Evolutionary conservation across 345 rosid genomes (phyloP).

Genomic region (Kernera saxatilis): DNA sequence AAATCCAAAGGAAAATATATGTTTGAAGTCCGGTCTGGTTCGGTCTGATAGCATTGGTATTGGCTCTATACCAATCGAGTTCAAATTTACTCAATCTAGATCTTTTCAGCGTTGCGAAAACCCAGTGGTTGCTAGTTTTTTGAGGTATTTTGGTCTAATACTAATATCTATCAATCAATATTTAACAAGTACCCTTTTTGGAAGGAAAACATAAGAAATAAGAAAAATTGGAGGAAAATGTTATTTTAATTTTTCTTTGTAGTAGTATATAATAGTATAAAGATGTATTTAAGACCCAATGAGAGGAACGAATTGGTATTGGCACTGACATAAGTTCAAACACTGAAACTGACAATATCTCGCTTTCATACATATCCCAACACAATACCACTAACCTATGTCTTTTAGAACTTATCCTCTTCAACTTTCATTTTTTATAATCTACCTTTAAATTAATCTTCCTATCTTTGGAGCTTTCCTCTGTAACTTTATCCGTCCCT

Average conservation of each 20-base stretch:
- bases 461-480: slow-evolving; percentile 17
- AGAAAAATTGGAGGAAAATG: background rate
- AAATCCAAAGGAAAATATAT: too few species aligned
- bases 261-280: background rate
- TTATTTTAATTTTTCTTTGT: background rate
- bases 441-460: background rate
- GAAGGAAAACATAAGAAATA: background rate
- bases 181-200: too few species aligned
- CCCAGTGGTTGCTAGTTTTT: background rate
- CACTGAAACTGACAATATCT: slow-evolving; percentile 25
- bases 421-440: background rate
- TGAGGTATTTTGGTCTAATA: background rate
- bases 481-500: slow-evolving; percentile 9
- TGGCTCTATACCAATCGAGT: background rate
- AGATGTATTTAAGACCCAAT: background rate
- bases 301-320: slow-evolving; percentile 8
- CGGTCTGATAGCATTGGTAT: too few species aligned
- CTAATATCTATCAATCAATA: background rate
- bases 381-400: slow-evolving; percentile 13
- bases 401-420: slow-evolving; percentile 15
- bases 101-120: background rate
- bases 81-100: background rate
- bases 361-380: slow-evolving; percentile 18
- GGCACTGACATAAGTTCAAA: slow-evolving; percentile 21
- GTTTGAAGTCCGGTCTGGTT: background rate